Conservation (phyloP, 2,329 filamentous ascomycete genomes). For the Monilinia vaccinii-corymbosi region DNA sequence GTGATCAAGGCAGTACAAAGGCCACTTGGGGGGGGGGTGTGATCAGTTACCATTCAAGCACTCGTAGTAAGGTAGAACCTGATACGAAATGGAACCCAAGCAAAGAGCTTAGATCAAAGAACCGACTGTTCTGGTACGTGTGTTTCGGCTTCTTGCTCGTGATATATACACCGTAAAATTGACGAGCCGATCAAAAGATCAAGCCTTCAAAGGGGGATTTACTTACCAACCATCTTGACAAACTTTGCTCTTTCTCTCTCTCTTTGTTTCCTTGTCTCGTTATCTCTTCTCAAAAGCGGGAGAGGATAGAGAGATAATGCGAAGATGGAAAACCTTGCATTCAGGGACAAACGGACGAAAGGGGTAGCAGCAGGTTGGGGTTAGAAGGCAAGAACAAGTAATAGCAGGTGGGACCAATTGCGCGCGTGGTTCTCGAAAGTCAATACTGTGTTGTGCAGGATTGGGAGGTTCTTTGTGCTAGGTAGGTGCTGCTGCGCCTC, state of each 20-base stretch:
- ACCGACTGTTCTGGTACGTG: not conserved
- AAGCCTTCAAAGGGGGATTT: not conserved
- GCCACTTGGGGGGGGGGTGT: not conserved
- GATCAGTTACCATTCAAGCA: not conserved
- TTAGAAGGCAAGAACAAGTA: not conserved
- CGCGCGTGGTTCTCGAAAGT: not conserved
- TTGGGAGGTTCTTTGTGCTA: too few relatives aligned
- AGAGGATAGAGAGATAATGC: not conserved
- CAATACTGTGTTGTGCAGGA: not conserved
- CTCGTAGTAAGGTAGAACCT: too few relatives aligned
- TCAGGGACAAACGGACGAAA: not conserved
- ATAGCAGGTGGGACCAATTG: not conserved
- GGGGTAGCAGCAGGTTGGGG: not conserved
- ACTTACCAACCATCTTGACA: constrained; percentile 21
- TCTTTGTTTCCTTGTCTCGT: too few relatives aligned
- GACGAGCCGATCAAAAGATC: not conserved
- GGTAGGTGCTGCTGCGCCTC: constrained; percentile 1
- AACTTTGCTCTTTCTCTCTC: not conserved
- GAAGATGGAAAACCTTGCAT: not conserved
- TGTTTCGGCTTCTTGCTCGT: not conserved
- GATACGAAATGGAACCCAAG: not conserved
- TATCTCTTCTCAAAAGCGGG: not conserved
- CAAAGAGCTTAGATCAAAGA: constrained; percentile 9
- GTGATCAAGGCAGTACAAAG: not conserved
- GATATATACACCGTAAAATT: not conserved